Base-by-base conservation (phyloP, 495 filamentous ascomycete genomes). In the Beverwykella pulmonaria region DNA sequence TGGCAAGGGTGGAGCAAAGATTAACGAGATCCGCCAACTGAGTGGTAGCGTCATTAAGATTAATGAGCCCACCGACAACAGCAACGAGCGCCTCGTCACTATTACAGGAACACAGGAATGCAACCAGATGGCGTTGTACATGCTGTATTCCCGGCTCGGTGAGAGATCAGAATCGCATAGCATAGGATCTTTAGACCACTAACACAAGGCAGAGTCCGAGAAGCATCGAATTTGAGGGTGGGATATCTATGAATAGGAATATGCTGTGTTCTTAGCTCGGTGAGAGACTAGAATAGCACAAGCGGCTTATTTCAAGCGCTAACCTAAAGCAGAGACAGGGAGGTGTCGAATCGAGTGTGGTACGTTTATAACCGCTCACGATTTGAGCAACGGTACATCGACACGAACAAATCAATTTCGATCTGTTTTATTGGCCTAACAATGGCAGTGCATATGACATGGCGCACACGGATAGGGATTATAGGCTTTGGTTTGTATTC, bases 41-140 rank as follows among this genome's bases (percentile, higher is more conserved):
- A 95, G 90, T 72, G 95, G 95, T 65, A 98, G 94, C 78, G 93
- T 98, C 14, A 98, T 98, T 75, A 98, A 98, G 85, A 98, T 98
- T 82, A 98, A 98, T 76, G 94, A 98, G 75, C 94, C 94, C 0
- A 93, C 97, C 73, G 95, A 98, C 76, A 98, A 95, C 79, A 97
- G 92, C 82, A 98, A 98, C 73, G 94, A 98, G 80, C 86, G 94
- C 59, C 82, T 98, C 56, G 94, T 98, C 27, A 98, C 94, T 8
- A 97, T 98, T 71, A 97, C 95, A 4, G 94, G 94, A 55, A 98
- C 94, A 8, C 91, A 93, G 67, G 94, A 97, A 75, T 96, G 92
- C 81, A 98, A 98, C 79, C 90, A 96, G 78, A 98, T 98, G 93
- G 94, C 94, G 23, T 82, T 98, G 53, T 98, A 98, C 77, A 97